Evolutionary conservation across 352 stramenopile species (phyloP), one percentile per base, ranked within the genome.

Genomic region (Phytophthora boehmeriae): DNA sequence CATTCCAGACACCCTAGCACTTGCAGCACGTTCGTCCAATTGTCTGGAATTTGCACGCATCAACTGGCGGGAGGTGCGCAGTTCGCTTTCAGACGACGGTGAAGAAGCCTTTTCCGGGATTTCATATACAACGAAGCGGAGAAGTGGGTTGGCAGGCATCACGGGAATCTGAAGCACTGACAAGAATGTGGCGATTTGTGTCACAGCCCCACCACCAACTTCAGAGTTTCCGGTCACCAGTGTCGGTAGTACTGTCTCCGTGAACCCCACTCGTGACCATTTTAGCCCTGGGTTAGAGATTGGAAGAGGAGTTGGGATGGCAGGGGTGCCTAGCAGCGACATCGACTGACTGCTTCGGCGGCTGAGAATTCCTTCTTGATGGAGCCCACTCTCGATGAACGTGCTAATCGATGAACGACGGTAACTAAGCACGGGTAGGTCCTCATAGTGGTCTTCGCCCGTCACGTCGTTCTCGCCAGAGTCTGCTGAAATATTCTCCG

Each of bases 111-210:
- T 78, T 27, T 90, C 83, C n/a, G 72, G 71, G n/a, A 92, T 71
- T 55, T 92, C 81, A 59, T 95, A 93, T 35, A 93, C 80, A 2
- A 95, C 82, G 44, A 95, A 95, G 10, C 86, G 86, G 22, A 95
- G 59, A 48, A 90, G 75, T 2, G 82, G 71, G 23, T 89, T 88
- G 4, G 72, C 54, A 22, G 78, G 68, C 68, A 90, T 80, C 27
- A 88, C 69, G 10, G 86, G 83, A 23, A 93, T 83, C 57, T 95
- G 83, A 10, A 95, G 62, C 6, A 92, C 83, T 13, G 83, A 93
- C 66, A 91, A 72, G 54, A 95, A 95, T 6, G 71, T 86, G 25
- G 86, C 83, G 22, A 87, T 71, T 53, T 92, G 82, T 6, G 66
- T 80, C 17, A 81, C 69, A 8, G 57, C 30, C 14, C 54, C 47